Conservation (phyloP, 2,329 filamentous ascomycete species). For the Botryosphaeria dothidea region DNA sequence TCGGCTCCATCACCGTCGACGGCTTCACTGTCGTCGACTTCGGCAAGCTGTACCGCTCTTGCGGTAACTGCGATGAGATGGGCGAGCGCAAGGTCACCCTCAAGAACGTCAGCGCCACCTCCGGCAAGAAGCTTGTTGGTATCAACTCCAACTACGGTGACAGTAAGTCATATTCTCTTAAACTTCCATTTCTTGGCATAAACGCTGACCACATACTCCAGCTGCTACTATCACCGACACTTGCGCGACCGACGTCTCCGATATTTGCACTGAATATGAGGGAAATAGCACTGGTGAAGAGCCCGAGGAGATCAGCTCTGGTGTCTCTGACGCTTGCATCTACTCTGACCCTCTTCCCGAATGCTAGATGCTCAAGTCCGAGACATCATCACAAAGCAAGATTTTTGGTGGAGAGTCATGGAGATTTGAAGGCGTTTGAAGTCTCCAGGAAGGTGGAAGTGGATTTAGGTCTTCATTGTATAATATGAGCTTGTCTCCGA, state of each 20-base stretch:
- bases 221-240: conserved; percentile 18
- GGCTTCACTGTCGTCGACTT: conserved; percentile 39
- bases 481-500: conserved; percentile 11
- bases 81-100: conserved; percentile 47
- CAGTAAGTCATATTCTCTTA: conserved; percentile 23
- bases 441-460: neutral
- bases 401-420: neutral
- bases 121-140: conserved; percentile 47
- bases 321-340: conserved; percentile 35
- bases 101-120: conserved; percentile 45
- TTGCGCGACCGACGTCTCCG: conserved; percentile 31
- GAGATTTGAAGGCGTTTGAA: conserved; percentile 4
- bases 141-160: conserved; percentile 57
- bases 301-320: conserved; percentile 32
- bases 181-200: neutral
- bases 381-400: neutral
- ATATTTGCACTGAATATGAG: conserved; percentile 39
- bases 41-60: conserved; percentile 49
- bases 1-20: conserved; percentile 41
- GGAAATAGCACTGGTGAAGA: conserved; percentile 36
- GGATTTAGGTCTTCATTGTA: conserved; percentile 8
- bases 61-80: conserved; percentile 51
- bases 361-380: conserved; percentile 6
- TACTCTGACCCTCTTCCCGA: conserved; percentile 25
- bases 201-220: neutral